Percentiles rank a stretch among this genome's conserved stretches.
Evolutionary conservation across 148 eudicot genomes (phyloP).

Genomic region (Euryodendron excelsum): DNA sequence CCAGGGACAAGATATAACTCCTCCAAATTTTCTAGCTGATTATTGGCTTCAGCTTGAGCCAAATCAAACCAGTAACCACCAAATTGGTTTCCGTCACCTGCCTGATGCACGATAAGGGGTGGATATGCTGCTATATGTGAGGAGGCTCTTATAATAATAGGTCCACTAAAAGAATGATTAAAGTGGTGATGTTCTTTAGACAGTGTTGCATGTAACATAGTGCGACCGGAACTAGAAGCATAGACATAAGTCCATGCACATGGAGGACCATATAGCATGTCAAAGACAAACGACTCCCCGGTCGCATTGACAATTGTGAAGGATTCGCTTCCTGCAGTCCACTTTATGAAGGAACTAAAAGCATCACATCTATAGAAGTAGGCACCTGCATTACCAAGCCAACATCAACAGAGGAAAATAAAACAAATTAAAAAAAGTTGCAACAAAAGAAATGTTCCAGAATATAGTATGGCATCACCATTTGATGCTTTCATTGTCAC

Average conservation of each 20-base stretch:
- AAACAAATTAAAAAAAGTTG: not conserved
- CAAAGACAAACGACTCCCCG: constrained; percentile 30
- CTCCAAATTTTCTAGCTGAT: constrained; percentile 45
- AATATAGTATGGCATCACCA: constrained; percentile 36
- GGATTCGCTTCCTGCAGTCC: constrained; percentile 65
- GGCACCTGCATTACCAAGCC: constrained; percentile 45
- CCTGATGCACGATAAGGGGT: constrained; percentile 64
- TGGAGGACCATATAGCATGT: constrained; percentile 45
- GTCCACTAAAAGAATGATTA: constrained; percentile 43
- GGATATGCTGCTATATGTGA: constrained; percentile 55
- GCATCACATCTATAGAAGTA: constrained; percentile 75
- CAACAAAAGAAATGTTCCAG: constrained; percentile 7
- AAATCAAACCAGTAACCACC: constrained; percentile 86
- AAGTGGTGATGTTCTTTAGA: constrained; percentile 37
- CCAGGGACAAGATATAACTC: constrained; percentile 64
- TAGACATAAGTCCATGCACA: constrained; percentile 62
- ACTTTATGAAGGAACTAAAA: constrained; percentile 57
- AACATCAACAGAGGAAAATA: constrained; percentile 5
- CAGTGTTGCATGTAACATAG: constrained; percentile 60
- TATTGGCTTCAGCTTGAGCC: constrained; percentile 34
- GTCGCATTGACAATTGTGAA: constrained; percentile 58
- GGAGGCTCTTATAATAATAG: constrained; percentile 58
- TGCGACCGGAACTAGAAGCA: constrained; percentile 56
- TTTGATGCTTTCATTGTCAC: constrained; percentile 69
- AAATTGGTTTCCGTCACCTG: constrained; percentile 79